Conservation (phyloP, 2,329 filamentous ascomycete genomes). For the Colletotrichum sp. region DNA sequence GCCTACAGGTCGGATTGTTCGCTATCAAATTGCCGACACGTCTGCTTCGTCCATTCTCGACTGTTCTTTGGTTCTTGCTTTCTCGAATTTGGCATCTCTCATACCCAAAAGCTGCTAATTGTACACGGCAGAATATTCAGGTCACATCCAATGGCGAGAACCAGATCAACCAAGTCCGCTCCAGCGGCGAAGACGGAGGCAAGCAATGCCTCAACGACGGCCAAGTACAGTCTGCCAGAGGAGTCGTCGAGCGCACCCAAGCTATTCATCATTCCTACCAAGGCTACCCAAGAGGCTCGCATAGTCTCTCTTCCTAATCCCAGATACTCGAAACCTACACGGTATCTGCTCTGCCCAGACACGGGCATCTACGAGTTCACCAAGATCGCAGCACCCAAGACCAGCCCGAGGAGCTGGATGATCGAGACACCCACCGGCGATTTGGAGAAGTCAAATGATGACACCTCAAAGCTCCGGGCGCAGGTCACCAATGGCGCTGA, state of each 20-base stretch:
- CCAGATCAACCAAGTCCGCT: constrained; percentile 48
- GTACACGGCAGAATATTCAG: neutral
- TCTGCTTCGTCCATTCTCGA: neutral
- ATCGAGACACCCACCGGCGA: constrained; percentile 42
- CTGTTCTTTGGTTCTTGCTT: neutral
- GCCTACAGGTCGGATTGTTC: neutral
- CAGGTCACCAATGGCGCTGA: constrained; percentile 69
- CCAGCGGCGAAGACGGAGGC: constrained; percentile 34
- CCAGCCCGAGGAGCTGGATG: constrained; percentile 67
- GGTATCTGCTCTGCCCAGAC: constrained; percentile 67
- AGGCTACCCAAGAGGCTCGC: constrained; percentile 56
- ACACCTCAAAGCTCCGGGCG: constrained; percentile 22
- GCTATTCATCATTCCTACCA: constrained; percentile 66
- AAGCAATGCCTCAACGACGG: constrained; percentile 28
- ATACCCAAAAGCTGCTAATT: neutral
- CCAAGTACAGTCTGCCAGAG: constrained; percentile 45
- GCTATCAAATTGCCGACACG: neutral
- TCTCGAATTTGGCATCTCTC: neutral
- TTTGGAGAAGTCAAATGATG: constrained; percentile 23
- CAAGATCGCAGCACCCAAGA: constrained; percentile 56
- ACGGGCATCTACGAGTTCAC: constrained; percentile 71
- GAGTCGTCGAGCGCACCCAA: constrained; percentile 51
- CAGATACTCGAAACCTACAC: constrained; percentile 56
- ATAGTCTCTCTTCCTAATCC: constrained; percentile 67
- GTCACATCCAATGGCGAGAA: constrained; percentile 49